These are phyloP conservation scores for Colletotrichum tamarilloi DNA, from an alignment of 2,329 filamentous ascomycete genomes.

Conservation along the genomic window DNA sequence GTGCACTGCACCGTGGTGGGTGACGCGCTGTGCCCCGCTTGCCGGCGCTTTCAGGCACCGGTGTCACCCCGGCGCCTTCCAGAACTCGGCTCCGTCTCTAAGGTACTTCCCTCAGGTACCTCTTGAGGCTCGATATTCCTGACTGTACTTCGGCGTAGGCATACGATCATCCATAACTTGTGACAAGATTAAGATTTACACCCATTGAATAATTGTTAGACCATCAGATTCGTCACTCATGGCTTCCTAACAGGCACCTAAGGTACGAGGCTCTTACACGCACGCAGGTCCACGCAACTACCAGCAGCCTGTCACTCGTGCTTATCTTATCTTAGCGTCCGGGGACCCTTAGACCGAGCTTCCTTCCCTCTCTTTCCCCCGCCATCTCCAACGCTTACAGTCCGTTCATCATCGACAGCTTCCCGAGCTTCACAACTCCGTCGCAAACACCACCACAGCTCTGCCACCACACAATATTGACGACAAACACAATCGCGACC, in stretches of 20 bases:
- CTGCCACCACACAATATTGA: background rate
- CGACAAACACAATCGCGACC: slow-evolving; percentile 35
- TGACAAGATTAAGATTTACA: no score
- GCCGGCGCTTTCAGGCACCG: slow-evolving; percentile 4
- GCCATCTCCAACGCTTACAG: background rate
- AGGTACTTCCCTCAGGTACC: background rate
- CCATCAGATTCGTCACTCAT: background rate
- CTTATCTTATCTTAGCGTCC: slow-evolving; percentile 32
- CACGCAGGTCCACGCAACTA: background rate
- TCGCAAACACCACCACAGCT: background rate
- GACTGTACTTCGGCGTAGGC: no score
- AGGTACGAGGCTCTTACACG: background rate
- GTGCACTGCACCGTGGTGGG: background rate
- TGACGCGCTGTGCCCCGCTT: slow-evolving; percentile 1
- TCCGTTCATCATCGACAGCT: background rate
- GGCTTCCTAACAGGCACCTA: background rate
- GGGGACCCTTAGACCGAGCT: slow-evolving; percentile 21
- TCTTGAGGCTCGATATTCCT: no score
- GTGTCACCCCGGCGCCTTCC: no score
- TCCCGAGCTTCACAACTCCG: background rate
- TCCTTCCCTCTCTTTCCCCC: slow-evolving; percentile 9
- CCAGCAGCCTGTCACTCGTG: background rate
- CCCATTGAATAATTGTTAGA: no score
- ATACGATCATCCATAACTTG: no score
- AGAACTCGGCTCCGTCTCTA: background rate